Evolutionary conservation across 2,329 filamentous ascomycete genomes (phyloP).

Genomic region (Pseudocercospora pini-densiflorae): DNA sequence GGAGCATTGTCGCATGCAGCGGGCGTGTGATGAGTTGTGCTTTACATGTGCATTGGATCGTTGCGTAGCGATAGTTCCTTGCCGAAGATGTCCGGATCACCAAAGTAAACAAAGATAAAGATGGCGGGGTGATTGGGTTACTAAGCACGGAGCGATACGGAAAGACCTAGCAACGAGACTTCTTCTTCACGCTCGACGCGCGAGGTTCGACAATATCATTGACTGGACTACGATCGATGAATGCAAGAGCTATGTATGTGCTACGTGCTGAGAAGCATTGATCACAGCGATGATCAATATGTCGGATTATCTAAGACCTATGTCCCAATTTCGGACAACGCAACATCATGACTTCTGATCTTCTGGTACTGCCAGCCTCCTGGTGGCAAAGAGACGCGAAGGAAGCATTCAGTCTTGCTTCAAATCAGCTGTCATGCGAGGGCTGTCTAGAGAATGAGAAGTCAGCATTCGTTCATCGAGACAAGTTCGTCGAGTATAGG

Average conservation of each 20-base stretch:
- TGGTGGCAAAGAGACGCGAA: no score
- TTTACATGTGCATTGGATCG: conserved; percentile 2
- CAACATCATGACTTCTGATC: not conserved
- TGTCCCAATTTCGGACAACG: no score
- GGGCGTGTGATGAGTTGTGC: not conserved
- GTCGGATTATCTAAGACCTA: no score
- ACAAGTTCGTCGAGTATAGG: no score
- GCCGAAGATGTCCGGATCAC: not conserved
- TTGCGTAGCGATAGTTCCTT: not conserved
- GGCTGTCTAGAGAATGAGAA: no score
- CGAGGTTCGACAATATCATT: no score
- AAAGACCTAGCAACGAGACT: not conserved
- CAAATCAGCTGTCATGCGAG: no score
- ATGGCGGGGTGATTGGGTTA: not conserved
- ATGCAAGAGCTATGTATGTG: not conserved
- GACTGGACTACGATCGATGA: not conserved
- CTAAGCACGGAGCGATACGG: not conserved
- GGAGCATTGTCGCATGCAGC: conserved; percentile 33
- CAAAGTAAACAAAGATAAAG: not conserved
- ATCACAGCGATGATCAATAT: no score
- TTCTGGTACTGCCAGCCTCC: not conserved
- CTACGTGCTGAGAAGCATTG: no score
- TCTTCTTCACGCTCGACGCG: no score
- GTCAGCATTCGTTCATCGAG: no score
- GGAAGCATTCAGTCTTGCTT: no score